A percentile compares a stretch with the other conserved stretches of the same genome.
phyloP scores from a whole-genome alignment of 2,329 filamentous ascomycete genomes.

The Sporothrix luriei region DNA sequence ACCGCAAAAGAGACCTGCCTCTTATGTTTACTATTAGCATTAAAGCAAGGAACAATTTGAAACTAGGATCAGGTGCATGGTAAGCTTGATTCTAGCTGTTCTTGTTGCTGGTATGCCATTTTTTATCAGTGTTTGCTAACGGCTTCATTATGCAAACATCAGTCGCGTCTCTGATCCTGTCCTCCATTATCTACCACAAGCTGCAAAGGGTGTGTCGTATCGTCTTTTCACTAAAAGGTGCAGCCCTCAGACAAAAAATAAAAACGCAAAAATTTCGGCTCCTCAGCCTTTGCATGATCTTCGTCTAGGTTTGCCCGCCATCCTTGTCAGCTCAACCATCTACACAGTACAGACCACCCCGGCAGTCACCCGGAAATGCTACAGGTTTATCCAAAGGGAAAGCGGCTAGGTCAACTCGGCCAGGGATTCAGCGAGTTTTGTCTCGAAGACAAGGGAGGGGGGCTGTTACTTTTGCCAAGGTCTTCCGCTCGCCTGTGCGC shows the following conservation, averaged over 20 bases:
- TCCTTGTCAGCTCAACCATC: conserved; percentile 31
- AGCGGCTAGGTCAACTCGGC: neutral
- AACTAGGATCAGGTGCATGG: neutral
- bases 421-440: conserved; percentile 24
- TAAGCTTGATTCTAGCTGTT: neutral
- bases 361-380: conserved; percentile 29
- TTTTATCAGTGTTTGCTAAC: neutral
- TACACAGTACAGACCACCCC: conserved; percentile 23
- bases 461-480: conserved; percentile 20
- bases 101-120: neutral
- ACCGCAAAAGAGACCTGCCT: neutral
- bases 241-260: neutral
- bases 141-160: neutral
- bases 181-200: neutral
- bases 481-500: conserved; percentile 11
- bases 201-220: conserved; percentile 17
- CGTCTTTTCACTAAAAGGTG: conserved; percentile 1
- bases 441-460: conserved; percentile 1
- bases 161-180: neutral
- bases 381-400: conserved; percentile 22
- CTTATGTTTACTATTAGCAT: neutral
- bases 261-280: conserved; percentile 32
- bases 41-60: conserved; percentile 2
- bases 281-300: conserved; percentile 34
- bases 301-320: conserved; percentile 30